These are phyloP conservation scores for Pseudogymnoascus sp. DNA, from an alignment of 2,329 filamentous ascomycete species.

Conservation along the genomic window DNA sequence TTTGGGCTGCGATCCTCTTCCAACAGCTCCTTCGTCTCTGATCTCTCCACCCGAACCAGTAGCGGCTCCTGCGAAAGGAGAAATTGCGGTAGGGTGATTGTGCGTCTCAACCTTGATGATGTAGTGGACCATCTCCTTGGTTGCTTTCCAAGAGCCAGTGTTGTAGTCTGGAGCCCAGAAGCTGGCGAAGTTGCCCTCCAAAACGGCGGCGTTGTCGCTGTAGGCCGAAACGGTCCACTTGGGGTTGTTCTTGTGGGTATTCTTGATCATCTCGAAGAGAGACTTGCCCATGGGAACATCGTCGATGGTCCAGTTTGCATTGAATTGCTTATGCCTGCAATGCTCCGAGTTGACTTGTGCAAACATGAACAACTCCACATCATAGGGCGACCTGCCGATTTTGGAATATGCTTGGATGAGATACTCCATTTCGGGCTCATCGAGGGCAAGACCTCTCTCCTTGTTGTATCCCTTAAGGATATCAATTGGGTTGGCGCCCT, in stretches of 20 bases:
- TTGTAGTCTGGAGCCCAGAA: slow-evolving; percentile 85
- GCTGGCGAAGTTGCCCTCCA: slow-evolving; percentile 62
- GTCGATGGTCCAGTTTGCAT: slow-evolving; percentile 92
- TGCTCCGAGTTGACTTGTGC: slow-evolving; percentile 99
- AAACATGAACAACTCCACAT: slow-evolving; percentile 98
- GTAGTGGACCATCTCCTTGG: slow-evolving; percentile 79
- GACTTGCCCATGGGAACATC: slow-evolving; percentile 71
- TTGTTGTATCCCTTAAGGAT: slow-evolving; percentile 78
- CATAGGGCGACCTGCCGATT: slow-evolving; percentile 61
- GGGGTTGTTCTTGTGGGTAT: slow-evolving; percentile 78
- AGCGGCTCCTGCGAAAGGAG: slow-evolving; percentile 83
- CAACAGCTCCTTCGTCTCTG: slow-evolving; percentile 88
- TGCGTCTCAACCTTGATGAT: slow-evolving; percentile 95
- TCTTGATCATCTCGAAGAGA: slow-evolving; percentile 92
- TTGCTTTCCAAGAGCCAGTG: slow-evolving; percentile 81
- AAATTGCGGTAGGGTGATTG: slow-evolving; percentile 95
- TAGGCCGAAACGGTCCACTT: slow-evolving; percentile 89
- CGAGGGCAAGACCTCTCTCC: slow-evolving; percentile 75
- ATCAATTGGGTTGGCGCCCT: slow-evolving; percentile 57
- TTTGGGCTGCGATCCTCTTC: slow-evolving; percentile 86
- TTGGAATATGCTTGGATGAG: slow-evolving; percentile 74
- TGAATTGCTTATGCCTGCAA: slow-evolving; percentile 78
- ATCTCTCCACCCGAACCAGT: slow-evolving; percentile 96
- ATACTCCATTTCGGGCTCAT: slow-evolving; percentile 86
- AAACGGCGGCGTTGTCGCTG: slow-evolving; percentile 94